A percentile compares a stretch with the other conserved stretches of the same genome.
Conservation (phyloP, 139 green algal species). For the Raphidocelis subcapitata region DNA sequence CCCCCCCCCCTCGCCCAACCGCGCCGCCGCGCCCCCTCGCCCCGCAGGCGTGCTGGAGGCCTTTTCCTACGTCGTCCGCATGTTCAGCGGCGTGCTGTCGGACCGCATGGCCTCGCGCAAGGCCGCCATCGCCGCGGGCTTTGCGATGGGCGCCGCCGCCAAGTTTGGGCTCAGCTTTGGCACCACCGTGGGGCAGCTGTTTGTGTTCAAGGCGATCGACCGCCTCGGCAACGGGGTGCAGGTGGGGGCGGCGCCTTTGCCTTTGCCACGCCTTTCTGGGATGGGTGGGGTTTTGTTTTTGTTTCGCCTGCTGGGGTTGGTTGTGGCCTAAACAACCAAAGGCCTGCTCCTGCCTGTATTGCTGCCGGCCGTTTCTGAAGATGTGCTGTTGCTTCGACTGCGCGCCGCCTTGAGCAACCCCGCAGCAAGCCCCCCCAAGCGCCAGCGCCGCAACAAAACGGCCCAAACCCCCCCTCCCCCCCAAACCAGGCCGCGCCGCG, state of each 20-base stretch:
- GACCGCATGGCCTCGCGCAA: constrained; percentile 59
- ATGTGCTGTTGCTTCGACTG: no score
- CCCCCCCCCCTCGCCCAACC: no score
- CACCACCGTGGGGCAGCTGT: constrained; percentile 39
- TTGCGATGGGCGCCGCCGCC: constrained; percentile 48
- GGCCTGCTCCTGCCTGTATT: no score
- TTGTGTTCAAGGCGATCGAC: constrained; percentile 56
- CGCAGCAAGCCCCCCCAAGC: no score
- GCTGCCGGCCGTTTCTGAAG: no score
- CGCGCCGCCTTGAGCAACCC: no score
- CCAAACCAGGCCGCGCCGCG: constrained; percentile 44
- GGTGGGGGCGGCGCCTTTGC: constrained; percentile 27
- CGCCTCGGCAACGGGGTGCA: constrained; percentile 60
- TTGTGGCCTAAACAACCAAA: no score
- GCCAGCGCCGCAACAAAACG: no score
- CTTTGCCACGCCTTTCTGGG: no score
- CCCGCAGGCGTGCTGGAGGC: constrained; percentile 50
- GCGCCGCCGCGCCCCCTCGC: no score
- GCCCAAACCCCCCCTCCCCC: no score
- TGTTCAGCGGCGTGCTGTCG: constrained; percentile 45
- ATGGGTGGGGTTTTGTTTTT: background rate
- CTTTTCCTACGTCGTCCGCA: constrained; percentile 63
- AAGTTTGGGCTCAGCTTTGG: constrained; percentile 57
- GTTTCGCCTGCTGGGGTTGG: background rate
- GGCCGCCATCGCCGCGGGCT: constrained; percentile 57